phyloP scores from a whole-genome alignment of 192 early-diverging fungal genomes.

The Linnemannia schmuckeri region DNA sequence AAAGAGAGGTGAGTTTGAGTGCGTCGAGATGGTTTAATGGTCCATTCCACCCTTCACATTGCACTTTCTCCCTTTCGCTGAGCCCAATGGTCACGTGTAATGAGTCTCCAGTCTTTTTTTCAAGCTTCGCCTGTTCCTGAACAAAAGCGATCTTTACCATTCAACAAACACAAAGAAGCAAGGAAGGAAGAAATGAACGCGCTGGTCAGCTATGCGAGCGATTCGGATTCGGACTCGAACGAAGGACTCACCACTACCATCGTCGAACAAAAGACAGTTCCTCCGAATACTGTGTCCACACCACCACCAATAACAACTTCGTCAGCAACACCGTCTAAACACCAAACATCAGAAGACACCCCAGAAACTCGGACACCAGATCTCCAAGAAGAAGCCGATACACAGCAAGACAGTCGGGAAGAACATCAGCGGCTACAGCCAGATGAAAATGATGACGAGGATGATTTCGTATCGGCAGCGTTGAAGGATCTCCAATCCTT shows the following conservation, averaged over 20 bases:
- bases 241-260: background rate
- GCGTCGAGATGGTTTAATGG: background rate
- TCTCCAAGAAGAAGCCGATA: background rate
- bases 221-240: slow-evolving; percentile 22
- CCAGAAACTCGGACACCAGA: background rate
- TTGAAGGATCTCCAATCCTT: slow-evolving; percentile 40
- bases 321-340: background rate
- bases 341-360: background rate
- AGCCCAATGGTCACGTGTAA: no score
- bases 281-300: background rate
- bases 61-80: no score
- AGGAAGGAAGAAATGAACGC: slow-evolving; percentile 20
- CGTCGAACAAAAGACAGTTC: background rate
- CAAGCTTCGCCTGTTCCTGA: no score
- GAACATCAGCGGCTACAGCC: background rate
- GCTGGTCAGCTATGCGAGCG: slow-evolving; percentile 44
- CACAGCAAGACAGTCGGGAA: background rate
- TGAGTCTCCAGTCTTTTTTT: no score
- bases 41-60: no score
- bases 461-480: slow-evolving; percentile 23
- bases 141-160: no score
- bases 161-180: background rate
- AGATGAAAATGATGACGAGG: background rate
- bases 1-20: background rate
- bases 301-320: background rate